These are phyloP conservation scores for Quercus variabilis DNA, from an alignment of 306 rosid genomes.

Conservation along the genomic window DNA sequence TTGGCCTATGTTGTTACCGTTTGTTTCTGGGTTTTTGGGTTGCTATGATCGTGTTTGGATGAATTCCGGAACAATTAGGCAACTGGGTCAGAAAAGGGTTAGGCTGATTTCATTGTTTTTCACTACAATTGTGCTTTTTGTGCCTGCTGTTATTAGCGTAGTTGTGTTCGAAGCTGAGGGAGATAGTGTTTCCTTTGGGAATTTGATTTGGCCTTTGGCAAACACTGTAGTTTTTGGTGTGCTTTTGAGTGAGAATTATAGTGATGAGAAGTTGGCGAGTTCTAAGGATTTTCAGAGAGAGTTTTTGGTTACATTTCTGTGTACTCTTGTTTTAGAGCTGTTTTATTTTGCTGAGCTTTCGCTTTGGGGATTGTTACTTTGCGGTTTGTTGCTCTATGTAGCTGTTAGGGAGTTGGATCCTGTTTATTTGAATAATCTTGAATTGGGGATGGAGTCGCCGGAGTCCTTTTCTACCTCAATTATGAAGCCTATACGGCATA, in stretches of 20 bases:
- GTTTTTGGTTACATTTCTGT: constrained; percentile 62
- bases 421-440: constrained; percentile 28
- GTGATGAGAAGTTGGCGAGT: constrained; percentile 41
- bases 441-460: constrained; percentile 48
- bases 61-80: constrained; percentile 58
- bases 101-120: constrained; percentile 62
- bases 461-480: constrained; percentile 37
- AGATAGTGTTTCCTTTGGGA: constrained; percentile 39
- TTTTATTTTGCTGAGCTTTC: constrained; percentile 81
- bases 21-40: constrained; percentile 68
- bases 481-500: constrained; percentile 75
- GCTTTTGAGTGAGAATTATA: constrained; percentile 58
- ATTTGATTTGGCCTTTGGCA: constrained; percentile 71
- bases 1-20: constrained; percentile 86
- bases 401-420: constrained; percentile 85
- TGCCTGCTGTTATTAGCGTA: constrained; percentile 69
- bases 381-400: constrained; percentile 66
- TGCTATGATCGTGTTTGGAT: constrained; percentile 56
- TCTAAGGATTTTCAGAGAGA: constrained; percentile 67
- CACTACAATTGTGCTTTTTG: constrained; percentile 70
- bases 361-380: constrained; percentile 80
- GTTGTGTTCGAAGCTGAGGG: constrained; percentile 45
- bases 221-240: constrained; percentile 87
- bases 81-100: constrained; percentile 54
- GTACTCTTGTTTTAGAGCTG: constrained; percentile 69